Percentiles rank a stretch among this genome's conserved stretches.
These are phyloP conservation scores for Gonapodya prolifera DNA, from an alignment of 192 early-diverging fungal species.

Conservation along the genomic window DNA sequence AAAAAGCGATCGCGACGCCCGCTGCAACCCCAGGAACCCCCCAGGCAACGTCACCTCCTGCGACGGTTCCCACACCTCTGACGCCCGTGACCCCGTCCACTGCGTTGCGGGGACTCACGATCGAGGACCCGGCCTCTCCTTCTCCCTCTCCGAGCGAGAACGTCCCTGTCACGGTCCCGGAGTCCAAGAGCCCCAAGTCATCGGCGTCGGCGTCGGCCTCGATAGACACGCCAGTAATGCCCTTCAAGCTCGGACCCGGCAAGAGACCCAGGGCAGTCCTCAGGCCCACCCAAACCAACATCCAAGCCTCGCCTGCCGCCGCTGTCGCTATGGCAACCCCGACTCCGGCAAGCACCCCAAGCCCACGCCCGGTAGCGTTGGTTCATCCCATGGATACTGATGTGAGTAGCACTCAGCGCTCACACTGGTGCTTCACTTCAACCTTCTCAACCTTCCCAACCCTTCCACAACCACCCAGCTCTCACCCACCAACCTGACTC, in stretches of 20 bases:
- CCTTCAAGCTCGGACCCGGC: neutral
- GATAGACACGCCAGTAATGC: neutral
- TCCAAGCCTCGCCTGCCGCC: neutral
- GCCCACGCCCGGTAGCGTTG: neutral
- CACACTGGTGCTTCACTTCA: neutral
- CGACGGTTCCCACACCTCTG: too few relatives aligned
- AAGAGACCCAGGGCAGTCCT: neutral
- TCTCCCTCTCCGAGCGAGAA: neutral
- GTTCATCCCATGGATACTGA: neutral
- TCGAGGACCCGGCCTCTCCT: neutral
- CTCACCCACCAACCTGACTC: neutral
- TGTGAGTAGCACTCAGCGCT: too few relatives aligned
- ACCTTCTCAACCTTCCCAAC: neutral
- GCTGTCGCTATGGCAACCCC: neutral
- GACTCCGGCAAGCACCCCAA: neutral
- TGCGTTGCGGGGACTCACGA: neutral
- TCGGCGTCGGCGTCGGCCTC: neutral
- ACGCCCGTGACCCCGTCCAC: neutral
- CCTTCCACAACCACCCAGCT: neutral
- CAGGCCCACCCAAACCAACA: neutral
- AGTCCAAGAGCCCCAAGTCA: neutral
- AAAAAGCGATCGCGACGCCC: too few relatives aligned
- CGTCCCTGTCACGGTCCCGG: too few relatives aligned
- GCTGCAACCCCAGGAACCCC: too few relatives aligned
- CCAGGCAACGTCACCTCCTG: too few relatives aligned